Evolutionary conservation across 2,329 filamentous ascomycete genomes (phyloP), one percentile per base, ranked within the genome.

Genomic region (Colletotrichum sidae): DNA sequence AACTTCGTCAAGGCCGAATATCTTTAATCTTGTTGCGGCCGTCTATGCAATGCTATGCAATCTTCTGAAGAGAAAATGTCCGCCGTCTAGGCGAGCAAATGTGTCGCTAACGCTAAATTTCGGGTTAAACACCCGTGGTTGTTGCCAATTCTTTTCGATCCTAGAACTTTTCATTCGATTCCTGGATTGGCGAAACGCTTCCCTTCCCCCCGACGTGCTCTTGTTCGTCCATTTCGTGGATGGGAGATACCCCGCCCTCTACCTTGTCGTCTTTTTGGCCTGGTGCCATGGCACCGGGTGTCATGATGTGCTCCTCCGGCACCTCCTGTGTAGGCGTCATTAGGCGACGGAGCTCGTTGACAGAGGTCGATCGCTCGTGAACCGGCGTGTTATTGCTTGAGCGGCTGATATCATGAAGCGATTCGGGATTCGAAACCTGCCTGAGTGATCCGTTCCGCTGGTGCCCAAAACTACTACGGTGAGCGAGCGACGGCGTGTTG

Each of bases 381-480:
- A 45, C 41, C 17, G 58, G 50, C 8, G 50, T 45, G 34, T 35
- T 45, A n/a, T 35, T 69, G 12, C 42, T 52, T 3, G 39, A 56
- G 41, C 38, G 67, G 6, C 58, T 59, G 5, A 67, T 49, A 10
- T 58, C 49, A n/a, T 65, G 54, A 15, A 55, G 61, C 3, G 67
- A 69, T 17, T 57, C 59, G 4, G 67, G 57, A 9, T 66, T 46
- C 8, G 65, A 58, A 12, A 62, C 33, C 34, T 62, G 65, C 5
- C 77, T 17, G 17, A 58, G 44, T 1, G 77, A 79, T 53, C 70
- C 73, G 47, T 69, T 77, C 11, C 77, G 71, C 17, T 77, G 72
- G 37, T 69, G 70, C 13, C 69, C 69, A 17, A 42, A 49, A 35
- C 51, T 51, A 38, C n/a, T 47, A 12, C 50, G 35, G 35, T 38